phyloP scores from a whole-genome alignment of 192 early-diverging fungal genomes.

The Umbelopsis vinacea region DNA sequence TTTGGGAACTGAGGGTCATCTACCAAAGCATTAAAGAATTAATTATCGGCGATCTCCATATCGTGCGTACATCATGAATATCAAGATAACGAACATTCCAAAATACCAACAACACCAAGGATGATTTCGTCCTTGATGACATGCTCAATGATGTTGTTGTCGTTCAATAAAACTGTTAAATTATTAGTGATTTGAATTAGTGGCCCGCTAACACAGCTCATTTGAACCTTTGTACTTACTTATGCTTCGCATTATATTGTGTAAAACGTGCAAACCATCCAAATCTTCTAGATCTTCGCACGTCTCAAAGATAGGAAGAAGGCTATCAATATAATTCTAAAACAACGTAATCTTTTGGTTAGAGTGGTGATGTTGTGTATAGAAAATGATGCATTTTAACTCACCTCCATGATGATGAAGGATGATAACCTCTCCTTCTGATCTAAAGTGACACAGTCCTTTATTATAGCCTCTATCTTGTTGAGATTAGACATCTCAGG shows the following conservation, averaged over 20 bases:
- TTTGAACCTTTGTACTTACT: conserved; percentile 53
- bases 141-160: conserved; percentile 71
- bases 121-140: conserved; percentile 82
- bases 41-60: too few relatives aligned
- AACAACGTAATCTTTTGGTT: not conserved
- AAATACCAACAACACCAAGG: conserved; percentile 71
- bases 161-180: conserved; percentile 74
- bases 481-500: conserved; percentile 71
- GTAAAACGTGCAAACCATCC: conserved; percentile 73
- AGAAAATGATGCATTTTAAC: not conserved
- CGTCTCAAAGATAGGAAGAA: conserved; percentile 70
- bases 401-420: conserved; percentile 64
- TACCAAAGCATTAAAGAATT: conserved; percentile 25
- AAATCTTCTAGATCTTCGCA: conserved; percentile 85
- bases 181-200: not conserved
- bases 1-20: conserved; percentile 80
- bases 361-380: not conserved
- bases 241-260: conserved; percentile 74
- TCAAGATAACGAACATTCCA: conserved; percentile 70
- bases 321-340: conserved; percentile 74
- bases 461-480: conserved; percentile 73
- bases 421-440: conserved; percentile 68
- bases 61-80: not conserved
- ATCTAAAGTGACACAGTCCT: conserved; percentile 53
- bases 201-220: not conserved